A percentile compares a stretch with the other conserved stretches of the same genome.
phyloP scores from a whole-genome alignment of 2,329 filamentous ascomycete species.

The Rosellinia necatrix region DNA sequence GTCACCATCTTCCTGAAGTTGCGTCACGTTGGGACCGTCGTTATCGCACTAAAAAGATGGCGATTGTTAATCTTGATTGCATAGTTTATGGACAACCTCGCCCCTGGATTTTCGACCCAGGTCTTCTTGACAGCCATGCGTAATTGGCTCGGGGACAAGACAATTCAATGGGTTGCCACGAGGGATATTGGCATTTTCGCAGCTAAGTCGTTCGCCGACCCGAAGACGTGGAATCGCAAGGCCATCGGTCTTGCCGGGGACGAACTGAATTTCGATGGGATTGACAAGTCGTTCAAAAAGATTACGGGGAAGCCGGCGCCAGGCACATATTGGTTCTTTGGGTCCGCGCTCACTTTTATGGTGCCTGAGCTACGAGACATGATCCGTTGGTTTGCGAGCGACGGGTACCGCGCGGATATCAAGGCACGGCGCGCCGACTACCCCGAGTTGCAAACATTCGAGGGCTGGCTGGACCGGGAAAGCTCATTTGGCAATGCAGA shows the following conservation, averaged over 20 bases:
- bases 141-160: conserved; percentile 41
- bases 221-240: conserved; percentile 43
- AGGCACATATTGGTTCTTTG: conserved; percentile 38
- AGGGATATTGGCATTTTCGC: conserved; percentile 53
- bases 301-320: conserved; percentile 39
- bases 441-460: conserved; percentile 41
- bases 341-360: conserved; percentile 38
- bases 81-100: conserved; percentile 61
- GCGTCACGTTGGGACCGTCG: background rate
- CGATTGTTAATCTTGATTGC: background rate
- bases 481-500: conserved; percentile 35
- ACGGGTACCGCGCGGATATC: conserved; percentile 43
- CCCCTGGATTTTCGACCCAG: conserved; percentile 41
- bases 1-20: background rate
- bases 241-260: conserved; percentile 52
- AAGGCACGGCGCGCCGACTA: conserved; percentile 37
- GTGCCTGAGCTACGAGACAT: conserved; percentile 40
- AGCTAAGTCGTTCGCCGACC: conserved; percentile 47
- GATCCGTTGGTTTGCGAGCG: conserved; percentile 44
- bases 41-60: too few relatives aligned
- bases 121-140: conserved; percentile 44
- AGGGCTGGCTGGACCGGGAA: conserved; percentile 40
- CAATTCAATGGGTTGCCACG: conserved; percentile 48
- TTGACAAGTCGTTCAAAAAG: conserved; percentile 36
- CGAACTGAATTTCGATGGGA: conserved; percentile 45